Conservation (phyloP, 306 rosid genomes). For the Acmispon strigosus region DNA sequence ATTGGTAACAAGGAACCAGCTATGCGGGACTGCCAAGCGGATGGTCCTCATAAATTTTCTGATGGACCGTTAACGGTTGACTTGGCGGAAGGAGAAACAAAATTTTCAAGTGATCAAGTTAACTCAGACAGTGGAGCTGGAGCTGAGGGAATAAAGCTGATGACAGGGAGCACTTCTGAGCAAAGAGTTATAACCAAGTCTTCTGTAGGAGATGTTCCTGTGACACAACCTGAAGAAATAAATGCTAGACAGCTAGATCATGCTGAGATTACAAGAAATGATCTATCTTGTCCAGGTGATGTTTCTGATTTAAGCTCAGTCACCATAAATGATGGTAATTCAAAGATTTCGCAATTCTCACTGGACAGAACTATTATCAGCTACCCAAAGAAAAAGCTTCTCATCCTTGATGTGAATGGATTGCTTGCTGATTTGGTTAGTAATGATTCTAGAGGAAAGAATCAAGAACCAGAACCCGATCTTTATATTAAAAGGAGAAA, state of each 20-base stretch:
- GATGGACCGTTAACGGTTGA: constrained; percentile 17
- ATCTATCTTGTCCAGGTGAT: constrained; percentile 16
- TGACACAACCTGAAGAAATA: constrained; percentile 20
- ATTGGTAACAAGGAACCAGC: constrained; percentile 3
- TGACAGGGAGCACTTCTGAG: neutral
- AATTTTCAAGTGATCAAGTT: constrained; percentile 15
- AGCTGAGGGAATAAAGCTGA: constrained; percentile 12
- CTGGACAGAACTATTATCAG: constrained; percentile 27
- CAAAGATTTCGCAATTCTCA: constrained; percentile 20
- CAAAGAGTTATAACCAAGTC: neutral
- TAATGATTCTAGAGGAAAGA: constrained; percentile 8
- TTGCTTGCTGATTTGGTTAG: constrained; percentile 72
- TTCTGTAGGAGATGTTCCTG: constrained; percentile 12
- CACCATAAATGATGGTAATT: constrained; percentile 16
- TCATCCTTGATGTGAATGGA: constrained; percentile 89
- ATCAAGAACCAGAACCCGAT: constrained; percentile 30
- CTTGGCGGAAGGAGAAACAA: constrained; percentile 4
- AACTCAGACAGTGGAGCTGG: constrained; percentile 22
- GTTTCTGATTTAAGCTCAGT: constrained; percentile 25
- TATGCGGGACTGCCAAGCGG: constrained; percentile 9
- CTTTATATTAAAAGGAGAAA: constrained; percentile 31
- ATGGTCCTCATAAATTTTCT: constrained; percentile 3
- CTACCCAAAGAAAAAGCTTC: constrained; percentile 63
- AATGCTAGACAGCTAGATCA: constrained; percentile 14
- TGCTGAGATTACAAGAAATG: constrained; percentile 9